Evolutionary conservation across 495 filamentous ascomycete species (phyloP), one percentile per base, ranked within the genome.

Genomic region (Penicillium macrosclerotiorum): DNA sequence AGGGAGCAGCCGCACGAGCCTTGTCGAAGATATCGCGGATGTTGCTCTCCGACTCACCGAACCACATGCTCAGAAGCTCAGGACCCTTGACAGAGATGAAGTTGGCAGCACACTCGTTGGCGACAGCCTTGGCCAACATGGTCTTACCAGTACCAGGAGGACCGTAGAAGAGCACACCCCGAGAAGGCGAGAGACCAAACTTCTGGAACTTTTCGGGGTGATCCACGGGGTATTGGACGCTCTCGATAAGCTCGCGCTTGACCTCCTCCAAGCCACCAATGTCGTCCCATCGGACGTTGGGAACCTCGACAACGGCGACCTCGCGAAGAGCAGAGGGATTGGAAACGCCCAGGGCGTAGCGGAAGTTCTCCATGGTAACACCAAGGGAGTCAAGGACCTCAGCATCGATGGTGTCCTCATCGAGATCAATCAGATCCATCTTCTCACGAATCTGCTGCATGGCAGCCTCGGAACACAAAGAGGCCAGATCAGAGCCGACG

Each of bases 371-470:
- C 89, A 96, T 96, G 46, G 93, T 98, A 41, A 98, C 93, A 68
- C 93, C 93, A 32, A 98, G 83, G 22, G 93, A 95, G 72, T 98
- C 94, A 37, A 98, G 79, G 29, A 98, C 94, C 73, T 98, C 93
- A 38, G 93, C 94, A 63, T 98, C 93, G 48, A 98, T 97, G 37
- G 93, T 98, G 57, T 98, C 93, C 70, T 98, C 93, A 55, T 98
- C 94, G 30, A 98, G 82, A 69, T 98, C 93, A 53, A 98, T 98
- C 52, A 98, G 83, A 66, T 98, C 93, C 93, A 98, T 98, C 85
- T 98, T 98, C 77, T 98, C 93, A 73, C 93, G 90, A 65, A 98
- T 98, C 73, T 97, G 94, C 72, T 98, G 94, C 93, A 98, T 97
- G 45, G 93, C 93, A 66, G 94, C 93, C 71, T 98, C 93, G 8